phyloP scores from a whole-genome alignment of 305 asterid species.

The Solanum aculeatissimum region DNA sequence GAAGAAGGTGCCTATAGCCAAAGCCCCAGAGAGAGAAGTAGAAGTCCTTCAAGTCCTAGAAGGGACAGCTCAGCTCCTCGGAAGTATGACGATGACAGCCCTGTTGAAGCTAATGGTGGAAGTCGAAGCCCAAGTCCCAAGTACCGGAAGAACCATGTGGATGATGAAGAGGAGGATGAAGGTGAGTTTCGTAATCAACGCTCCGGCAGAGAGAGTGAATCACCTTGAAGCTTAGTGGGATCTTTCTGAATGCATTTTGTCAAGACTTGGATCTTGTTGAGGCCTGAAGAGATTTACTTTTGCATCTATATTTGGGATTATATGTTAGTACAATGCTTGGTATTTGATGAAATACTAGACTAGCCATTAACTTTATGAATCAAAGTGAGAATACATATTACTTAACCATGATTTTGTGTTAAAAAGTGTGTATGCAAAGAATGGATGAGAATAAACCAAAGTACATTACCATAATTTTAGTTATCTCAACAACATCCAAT shows the following conservation, averaged over 20 bases:
- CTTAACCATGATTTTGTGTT: no score
- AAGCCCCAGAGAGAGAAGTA: conserved; percentile 49
- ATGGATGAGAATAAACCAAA: no score
- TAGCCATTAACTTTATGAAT: not conserved
- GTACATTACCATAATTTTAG: not conserved
- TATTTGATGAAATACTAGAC: not conserved
- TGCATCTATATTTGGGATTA: not conserved
- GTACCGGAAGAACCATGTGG: conserved; percentile 52
- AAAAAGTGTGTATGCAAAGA: no score
- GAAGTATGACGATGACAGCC: conserved; percentile 57
- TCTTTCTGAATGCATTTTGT: not conserved
- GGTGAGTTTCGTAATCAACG: conserved; percentile 1
- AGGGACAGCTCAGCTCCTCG: conserved; percentile 18
- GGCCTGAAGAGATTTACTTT: not conserved
- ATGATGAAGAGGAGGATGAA: conserved; percentile 40
- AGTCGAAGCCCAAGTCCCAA: conserved; percentile 54
- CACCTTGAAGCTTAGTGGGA: conserved; percentile 19
- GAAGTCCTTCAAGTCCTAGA: conserved; percentile 33
- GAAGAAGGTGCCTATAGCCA: conserved; percentile 38
- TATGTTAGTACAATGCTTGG: not conserved
- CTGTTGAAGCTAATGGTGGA: conserved; percentile 40
- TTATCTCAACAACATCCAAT: not conserved
- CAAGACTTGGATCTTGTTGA: not conserved
- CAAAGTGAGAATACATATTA: not conserved
- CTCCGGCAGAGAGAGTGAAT: conserved; percentile 44